These are phyloP conservation scores for Ascochyta clinopodiicola DNA, from an alignment of 2,329 filamentous ascomycete species.

Conservation along the genomic window DNA sequence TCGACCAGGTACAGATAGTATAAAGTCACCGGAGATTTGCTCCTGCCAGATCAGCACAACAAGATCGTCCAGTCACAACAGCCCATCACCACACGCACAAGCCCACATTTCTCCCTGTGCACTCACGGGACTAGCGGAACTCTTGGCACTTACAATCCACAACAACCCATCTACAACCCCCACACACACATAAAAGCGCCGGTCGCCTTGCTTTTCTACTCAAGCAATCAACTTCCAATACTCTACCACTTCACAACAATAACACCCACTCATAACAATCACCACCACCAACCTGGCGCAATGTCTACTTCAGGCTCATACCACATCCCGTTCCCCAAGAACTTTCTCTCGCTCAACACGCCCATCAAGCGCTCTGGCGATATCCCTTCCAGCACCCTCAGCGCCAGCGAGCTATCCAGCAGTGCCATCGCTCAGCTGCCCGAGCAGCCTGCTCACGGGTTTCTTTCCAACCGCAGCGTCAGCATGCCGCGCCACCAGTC, in stretches of 20 bases:
- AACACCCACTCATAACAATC: conserved; percentile 13
- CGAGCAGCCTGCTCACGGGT: conserved; percentile 39
- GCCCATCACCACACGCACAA: conserved; percentile 36
- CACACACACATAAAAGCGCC: conserved; percentile 26
- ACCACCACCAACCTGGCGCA: conserved; percentile 34
- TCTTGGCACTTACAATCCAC: conserved; percentile 27
- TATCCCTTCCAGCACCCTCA: conserved; percentile 12
- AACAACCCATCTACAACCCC: conserved; percentile 12
- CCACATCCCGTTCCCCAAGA: conserved; percentile 48
- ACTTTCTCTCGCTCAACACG: conserved; percentile 47
- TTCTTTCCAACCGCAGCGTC: conserved; percentile 46
- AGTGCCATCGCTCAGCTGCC: conserved; percentile 23
- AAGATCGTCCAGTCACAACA: conserved; percentile 28
- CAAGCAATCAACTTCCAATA: conserved; percentile 5
- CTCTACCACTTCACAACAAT: conserved; percentile 3
- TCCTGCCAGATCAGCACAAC: conserved; percentile 20
- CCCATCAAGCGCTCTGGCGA: conserved; percentile 29
- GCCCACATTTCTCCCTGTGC: conserved; percentile 25
- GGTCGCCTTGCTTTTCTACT: conserved; percentile 14
- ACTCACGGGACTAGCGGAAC: conserved; percentile 29
- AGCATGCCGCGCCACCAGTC: conserved; percentile 34
- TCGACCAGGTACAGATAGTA: conserved; percentile 19
- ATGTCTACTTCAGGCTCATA: conserved; percentile 44
- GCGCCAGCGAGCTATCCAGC: conserved; percentile 16
- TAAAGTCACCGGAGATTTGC: conserved; percentile 23